Percentiles rank a stretch among this genome's conserved stretches.
Conservation (phyloP, 768 basidiomycete genomes). For the Serendipita sp. region DNA sequence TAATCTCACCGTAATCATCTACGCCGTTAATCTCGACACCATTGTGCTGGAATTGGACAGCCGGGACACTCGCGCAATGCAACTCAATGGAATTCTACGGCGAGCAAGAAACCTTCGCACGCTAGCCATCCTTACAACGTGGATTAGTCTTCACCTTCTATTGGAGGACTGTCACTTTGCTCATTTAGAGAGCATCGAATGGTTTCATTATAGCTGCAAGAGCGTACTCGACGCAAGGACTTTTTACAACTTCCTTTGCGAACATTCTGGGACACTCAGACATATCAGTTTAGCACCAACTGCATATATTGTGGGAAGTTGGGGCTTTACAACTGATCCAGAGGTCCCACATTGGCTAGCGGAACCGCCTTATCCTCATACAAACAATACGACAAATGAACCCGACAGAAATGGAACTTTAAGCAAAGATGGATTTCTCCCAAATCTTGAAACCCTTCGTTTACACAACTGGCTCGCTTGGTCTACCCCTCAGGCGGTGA, state of each 20-base stretch:
- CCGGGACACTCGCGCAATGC: not conserved
- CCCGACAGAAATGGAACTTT: too few relatives aligned
- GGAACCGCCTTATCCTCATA: not conserved
- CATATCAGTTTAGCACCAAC: constrained; percentile 5
- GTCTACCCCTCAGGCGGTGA: not conserved
- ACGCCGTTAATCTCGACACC: not conserved
- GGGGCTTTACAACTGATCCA: not conserved
- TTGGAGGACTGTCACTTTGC: constrained; percentile 7
- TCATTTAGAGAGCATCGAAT: constrained; percentile 6
- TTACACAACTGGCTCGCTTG: constrained; percentile 7
- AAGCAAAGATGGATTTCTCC: not conserved
- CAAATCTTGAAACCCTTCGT: constrained; percentile 8
- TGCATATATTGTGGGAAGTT: not conserved
- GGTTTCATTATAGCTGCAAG: constrained; percentile 1
- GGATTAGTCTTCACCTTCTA: not conserved
- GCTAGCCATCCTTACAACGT: not conserved
- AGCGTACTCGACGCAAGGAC: not conserved
- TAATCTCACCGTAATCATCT: not conserved
- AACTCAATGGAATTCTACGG: not conserved
- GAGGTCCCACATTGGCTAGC: constrained; percentile 3
- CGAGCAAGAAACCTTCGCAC: not conserved
- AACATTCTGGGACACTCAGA: constrained; percentile 7
- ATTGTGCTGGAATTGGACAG: not conserved
- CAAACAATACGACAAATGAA: not conserved
- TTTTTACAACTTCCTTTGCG: constrained; percentile 3